Base-by-base conservation (phyloP, 2,329 filamentous ascomycete species). In the Lasiodiplodia theobromae region DNA sequence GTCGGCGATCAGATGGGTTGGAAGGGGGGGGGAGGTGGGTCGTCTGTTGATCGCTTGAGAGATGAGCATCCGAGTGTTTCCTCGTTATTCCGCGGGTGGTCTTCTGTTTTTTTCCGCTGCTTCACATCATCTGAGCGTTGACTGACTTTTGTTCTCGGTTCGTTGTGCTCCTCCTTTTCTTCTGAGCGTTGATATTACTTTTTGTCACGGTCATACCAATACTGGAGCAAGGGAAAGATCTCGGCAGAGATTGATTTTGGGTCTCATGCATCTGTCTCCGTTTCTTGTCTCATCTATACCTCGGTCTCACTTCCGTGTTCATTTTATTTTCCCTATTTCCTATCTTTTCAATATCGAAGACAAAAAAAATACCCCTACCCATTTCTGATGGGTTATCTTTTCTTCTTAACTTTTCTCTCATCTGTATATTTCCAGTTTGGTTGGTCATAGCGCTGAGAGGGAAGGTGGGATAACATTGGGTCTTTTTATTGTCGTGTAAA, bases 51-150 rank as follows among this genome's bases (percentile, higher is more conserved):
- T 51, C n/a, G 44, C 52, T 34, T 64, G 44, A 52, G 60, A 52
- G 60, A 64, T 64, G 60, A 64, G 60, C 44, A 64, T 64, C 60
- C 60, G 60, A 64, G 51, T 38, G 23, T 47, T 64, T 64, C 25
- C 47, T 53, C 28, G 47, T 52, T 31, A 25, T 52, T 37, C 21
- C 23, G 25, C 28, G n/a, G 28, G 47, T 38, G 60, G 44, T 51
- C 49, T 18, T 64, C 44, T 60, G 37, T 52, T 31, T 64, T 63
- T 25, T n/a, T 28, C n/a, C 31, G 2, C 37, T 40, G 44, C 18
- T n/a, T 47, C 44, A 47, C 38, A 34, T 62, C 25, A 37, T 62
- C 28, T 64, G 60, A 64, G 60, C 60, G 60, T 52, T 52, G 44
- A n/a, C 11, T 37, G n/a, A 47, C 16, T 52, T n/a, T 34, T 37